phyloP scores from a whole-genome alignment of 345 rosid genomes.

The Nasturtium officinale region DNA sequence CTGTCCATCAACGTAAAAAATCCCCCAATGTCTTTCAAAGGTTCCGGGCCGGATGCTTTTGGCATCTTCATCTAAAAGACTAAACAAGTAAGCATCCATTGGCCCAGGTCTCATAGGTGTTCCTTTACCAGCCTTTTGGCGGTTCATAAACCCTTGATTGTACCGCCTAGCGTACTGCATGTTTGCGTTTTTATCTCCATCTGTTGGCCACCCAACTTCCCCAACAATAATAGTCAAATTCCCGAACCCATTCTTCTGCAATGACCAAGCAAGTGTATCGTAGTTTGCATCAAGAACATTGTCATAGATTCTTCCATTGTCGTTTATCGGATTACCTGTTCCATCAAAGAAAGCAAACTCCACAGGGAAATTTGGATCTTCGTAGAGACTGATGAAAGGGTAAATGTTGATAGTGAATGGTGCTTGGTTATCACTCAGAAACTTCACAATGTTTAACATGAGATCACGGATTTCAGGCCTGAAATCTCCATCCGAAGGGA shows the following conservation, averaged over 20 bases:
- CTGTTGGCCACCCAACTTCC: conserved; percentile 81
- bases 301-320: conserved; percentile 54
- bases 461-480: conserved; percentile 55
- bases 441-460: conserved; percentile 59
- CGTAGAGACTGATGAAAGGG: conserved; percentile 70
- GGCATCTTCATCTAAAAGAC: conserved; percentile 69
- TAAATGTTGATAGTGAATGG: conserved; percentile 67
- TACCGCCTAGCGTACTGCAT: conserved; percentile 51
- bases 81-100: conserved; percentile 60
- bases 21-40: conserved; percentile 72
- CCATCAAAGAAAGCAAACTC: conserved; percentile 70
- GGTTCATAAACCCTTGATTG: conserved; percentile 63
- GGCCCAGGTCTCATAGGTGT: conserved; percentile 62
- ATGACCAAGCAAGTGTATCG: conserved; percentile 65
- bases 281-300: conserved; percentile 70
- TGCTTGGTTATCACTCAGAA: conserved; percentile 55
- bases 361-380: conserved; percentile 60
- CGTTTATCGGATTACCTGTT: conserved; percentile 49
- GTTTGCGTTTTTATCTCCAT: conserved; percentile 65
- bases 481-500: conserved; percentile 64
- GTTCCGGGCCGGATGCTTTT: conserved; percentile 66
- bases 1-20: conserved; percentile 58
- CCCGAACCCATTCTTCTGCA: conserved; percentile 63
- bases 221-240: conserved; percentile 59
- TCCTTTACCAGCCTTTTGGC: conserved; percentile 52